Conservation (phyloP, 345 rosid species). For the Populus ilicifolia region DNA sequence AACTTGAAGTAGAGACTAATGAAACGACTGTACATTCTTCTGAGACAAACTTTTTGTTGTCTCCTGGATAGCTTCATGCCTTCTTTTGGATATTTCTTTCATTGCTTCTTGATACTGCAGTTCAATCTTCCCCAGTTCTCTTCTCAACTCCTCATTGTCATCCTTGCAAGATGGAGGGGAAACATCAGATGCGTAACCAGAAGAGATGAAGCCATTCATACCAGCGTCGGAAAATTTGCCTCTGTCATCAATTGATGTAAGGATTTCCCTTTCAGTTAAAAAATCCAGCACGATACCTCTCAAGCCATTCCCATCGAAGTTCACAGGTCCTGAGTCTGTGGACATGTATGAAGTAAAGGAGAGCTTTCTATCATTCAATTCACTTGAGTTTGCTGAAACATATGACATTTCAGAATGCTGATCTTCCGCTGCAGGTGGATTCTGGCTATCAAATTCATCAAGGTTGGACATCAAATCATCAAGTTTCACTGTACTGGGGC, state of each 20-base stretch:
- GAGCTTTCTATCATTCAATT: slow-evolving; percentile 28
- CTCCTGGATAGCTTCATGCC: slow-evolving; percentile 27
- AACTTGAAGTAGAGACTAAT: slow-evolving; percentile 3
- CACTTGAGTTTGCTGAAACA: slow-evolving; percentile 42
- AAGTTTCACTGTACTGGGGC: slow-evolving; percentile 14
- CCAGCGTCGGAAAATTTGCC: background rate
- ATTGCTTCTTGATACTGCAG: slow-evolving; percentile 11
- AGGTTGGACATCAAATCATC: slow-evolving; percentile 20
- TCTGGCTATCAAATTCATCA: slow-evolving; percentile 6
- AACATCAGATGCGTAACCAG: background rate
- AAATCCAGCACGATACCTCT: background rate
- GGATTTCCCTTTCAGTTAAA: slow-evolving; percentile 7
- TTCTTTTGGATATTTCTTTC: background rate
- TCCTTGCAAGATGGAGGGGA: background rate
- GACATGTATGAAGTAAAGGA: slow-evolving; percentile 29
- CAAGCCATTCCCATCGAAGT: slow-evolving; percentile 11
- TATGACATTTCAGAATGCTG: slow-evolving; percentile 37
- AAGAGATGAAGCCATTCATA: background rate
- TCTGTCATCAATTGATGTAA: slow-evolving; percentile 6
- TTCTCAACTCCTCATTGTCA: background rate
- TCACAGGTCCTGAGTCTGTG: slow-evolving; percentile 20
- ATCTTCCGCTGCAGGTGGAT: slow-evolving; percentile 21
- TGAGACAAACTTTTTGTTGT: slow-evolving; percentile 37
- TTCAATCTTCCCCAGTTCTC: slow-evolving; percentile 13
- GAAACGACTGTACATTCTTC: slow-evolving; percentile 30